phyloP scores from a whole-genome alignment of 352 stramenopile species.

The Phytophthora niederhauseri region DNA sequence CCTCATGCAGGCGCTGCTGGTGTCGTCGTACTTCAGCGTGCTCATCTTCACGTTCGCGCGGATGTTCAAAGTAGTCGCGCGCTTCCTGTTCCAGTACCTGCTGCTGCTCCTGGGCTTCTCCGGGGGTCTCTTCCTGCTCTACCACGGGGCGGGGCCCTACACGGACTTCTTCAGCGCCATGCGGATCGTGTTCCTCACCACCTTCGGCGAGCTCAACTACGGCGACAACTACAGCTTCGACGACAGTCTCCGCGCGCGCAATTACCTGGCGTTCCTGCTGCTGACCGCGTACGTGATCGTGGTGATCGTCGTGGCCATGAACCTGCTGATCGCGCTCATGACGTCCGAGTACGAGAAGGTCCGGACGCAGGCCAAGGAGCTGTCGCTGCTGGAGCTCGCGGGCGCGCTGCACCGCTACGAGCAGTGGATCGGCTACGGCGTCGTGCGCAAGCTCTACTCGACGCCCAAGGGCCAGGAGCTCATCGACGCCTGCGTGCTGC shows the following conservation, averaged over 20 bases:
- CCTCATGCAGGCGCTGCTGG: conserved; percentile 58
- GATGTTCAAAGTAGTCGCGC: conserved; percentile 61
- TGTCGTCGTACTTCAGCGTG: conserved; percentile 65
- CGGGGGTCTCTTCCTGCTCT: conserved; percentile 50
- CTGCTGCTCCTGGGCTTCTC: conserved; percentile 59
- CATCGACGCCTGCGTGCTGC: conserved; percentile 33
- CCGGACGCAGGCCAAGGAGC: conserved; percentile 56
- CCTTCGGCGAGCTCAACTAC: conserved; percentile 66
- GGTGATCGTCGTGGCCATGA: conserved; percentile 62
- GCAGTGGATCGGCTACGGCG: conserved; percentile 48
- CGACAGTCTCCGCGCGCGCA: conserved; percentile 41
- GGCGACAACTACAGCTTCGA: conserved; percentile 56
- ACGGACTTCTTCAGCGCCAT: conserved; percentile 53
- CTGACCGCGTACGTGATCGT: conserved; percentile 59
- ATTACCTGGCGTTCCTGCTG: conserved; percentile 49
- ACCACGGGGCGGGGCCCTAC: conserved; percentile 49
- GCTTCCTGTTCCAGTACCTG: conserved; percentile 62
- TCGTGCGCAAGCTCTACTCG: conserved; percentile 46
- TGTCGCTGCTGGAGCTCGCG: conserved; percentile 52
- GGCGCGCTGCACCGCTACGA: conserved; percentile 59
- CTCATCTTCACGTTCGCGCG: conserved; percentile 70
- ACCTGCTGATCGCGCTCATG: conserved; percentile 61
- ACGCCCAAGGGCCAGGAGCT: conserved; percentile 39
- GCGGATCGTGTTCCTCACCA: conserved; percentile 62
- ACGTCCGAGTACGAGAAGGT: conserved; percentile 67